Evolutionary conservation across 495 filamentous ascomycete genomes (phyloP).

Genomic region (Cercophora samala): DNA sequence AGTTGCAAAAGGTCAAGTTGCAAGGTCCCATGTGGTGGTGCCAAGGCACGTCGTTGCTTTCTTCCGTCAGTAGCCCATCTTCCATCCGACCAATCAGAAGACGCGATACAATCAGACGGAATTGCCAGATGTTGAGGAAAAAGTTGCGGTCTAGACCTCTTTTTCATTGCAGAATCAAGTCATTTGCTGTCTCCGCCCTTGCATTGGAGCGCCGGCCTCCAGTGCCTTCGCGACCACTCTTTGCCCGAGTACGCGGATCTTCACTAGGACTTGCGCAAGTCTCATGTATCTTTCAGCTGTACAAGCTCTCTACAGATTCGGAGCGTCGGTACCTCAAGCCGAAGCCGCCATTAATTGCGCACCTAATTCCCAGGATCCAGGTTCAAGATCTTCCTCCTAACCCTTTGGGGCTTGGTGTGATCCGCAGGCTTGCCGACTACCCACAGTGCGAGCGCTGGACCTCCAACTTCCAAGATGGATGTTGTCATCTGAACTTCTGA

Average conservation of each 20-base stretch:
- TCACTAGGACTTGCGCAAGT: background rate
- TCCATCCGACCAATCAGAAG: background rate
- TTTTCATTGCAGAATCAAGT: background rate
- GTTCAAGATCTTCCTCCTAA: background rate
- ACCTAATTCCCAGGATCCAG: slow-evolving; percentile 9
- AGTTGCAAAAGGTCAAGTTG: background rate
- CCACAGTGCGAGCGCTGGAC: background rate
- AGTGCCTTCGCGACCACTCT: background rate
- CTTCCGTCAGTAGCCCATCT: background rate
- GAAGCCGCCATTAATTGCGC: slow-evolving; percentile 13
- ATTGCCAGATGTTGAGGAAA: background rate
- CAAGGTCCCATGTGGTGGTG: background rate
- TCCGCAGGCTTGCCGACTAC: slow-evolving; percentile 3
- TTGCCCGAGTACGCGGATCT: background rate
- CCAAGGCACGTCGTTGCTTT: background rate
- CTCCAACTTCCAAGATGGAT: too few species aligned
- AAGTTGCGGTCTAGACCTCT: background rate
- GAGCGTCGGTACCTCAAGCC: slow-evolving; percentile 8
- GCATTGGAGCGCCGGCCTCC: background rate
- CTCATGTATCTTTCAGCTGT: slow-evolving; percentile 5
- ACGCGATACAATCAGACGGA: background rate
- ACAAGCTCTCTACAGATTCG: background rate
- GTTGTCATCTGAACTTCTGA: background rate
- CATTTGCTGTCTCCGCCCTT: background rate
- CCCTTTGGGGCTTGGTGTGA: slow-evolving; percentile 6